These are phyloP conservation scores for Penicillium parvum DNA, from an alignment of 495 filamentous ascomycete species.

Conservation along the genomic window DNA sequence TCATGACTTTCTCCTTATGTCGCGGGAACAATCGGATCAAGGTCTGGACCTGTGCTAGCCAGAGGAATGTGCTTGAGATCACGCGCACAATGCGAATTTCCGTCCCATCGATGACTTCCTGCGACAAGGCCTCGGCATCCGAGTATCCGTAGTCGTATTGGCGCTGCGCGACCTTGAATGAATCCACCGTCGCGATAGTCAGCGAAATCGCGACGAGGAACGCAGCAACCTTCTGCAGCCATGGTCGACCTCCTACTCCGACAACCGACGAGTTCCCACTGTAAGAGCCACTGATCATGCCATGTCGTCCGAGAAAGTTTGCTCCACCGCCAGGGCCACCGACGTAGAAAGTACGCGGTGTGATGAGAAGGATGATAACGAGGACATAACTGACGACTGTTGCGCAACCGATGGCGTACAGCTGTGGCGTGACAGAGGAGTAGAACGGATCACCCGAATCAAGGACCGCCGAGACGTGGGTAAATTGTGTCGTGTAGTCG, in stretches of 20 bases:
- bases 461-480: conserved; percentile 40
- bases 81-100: conserved; percentile 85
- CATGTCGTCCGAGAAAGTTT: conserved; percentile 74
- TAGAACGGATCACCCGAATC: conserved; percentile 84
- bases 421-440: conserved; percentile 82
- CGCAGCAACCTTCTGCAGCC: conserved; percentile 93
- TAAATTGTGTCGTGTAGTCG: conserved; percentile 18
- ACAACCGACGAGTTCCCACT: conserved; percentile 66
- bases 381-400: conserved; percentile 92
- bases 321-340: conserved; percentile 63
- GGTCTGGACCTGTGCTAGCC: conserved; percentile 96
- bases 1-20: conserved; percentile 94
- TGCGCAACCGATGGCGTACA: conserved; percentile 84
- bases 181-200: conserved; percentile 87
- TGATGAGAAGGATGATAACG: conserved; percentile 90
- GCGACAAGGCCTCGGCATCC: conserved; percentile 67
- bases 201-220: conserved; percentile 85
- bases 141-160: conserved; percentile 72
- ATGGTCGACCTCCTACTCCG: conserved; percentile 86
- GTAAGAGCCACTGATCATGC: conserved; percentile 74
- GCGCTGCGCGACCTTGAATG: conserved; percentile 71
- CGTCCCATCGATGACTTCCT: conserved; percentile 70
- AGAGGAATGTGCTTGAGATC: conserved; percentile 90
- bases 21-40: conserved; percentile 92
- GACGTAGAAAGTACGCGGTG: conserved; percentile 80